A percentile compares a stretch with the other conserved stretches of the same genome.
Evolutionary conservation across 371 early-diverging fungal species (phyloP).

Genomic region (Syncephalastrum racemosum): DNA sequence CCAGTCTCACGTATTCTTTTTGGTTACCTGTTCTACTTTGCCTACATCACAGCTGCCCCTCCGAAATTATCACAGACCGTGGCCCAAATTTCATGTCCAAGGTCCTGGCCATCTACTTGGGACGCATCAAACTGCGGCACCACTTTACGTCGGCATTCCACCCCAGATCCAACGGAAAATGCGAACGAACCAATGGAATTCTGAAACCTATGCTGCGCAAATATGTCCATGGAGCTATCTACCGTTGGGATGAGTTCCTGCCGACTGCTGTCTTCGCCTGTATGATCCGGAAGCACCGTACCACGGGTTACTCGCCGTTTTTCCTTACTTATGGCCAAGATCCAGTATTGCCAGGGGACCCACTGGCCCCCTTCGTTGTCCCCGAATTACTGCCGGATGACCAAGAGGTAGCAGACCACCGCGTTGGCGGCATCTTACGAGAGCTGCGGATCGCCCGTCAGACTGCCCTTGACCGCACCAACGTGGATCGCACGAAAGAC

Average conservation of each 20-base stretch:
- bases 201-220: too few species aligned
- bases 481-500: too few species aligned
- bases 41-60: slow-evolving; percentile 34
- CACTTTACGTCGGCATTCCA: slow-evolving; percentile 24
- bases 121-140: too few species aligned
- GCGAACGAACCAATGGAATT: too few species aligned
- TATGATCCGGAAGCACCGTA: slow-evolving; percentile 13
- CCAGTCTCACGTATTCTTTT: too few species aligned
- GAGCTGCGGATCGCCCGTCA: too few species aligned
- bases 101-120: too few species aligned
- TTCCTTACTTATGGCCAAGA: slow-evolving; percentile 18
- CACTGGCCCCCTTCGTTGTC: slow-evolving; percentile 7
- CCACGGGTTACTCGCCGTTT: slow-evolving; percentile 16
- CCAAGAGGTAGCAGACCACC: too few species aligned
- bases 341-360: slow-evolving; percentile 14
- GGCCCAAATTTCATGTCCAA: slow-evolving; percentile 23
- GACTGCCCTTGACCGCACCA: too few species aligned
- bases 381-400: too few species aligned
- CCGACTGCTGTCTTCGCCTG: slow-evolving; percentile 16
- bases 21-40: too few species aligned
- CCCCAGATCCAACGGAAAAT: slow-evolving; percentile 22
- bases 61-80: slow-evolving; percentile 23
- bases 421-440: too few species aligned
- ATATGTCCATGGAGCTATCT: slow-evolving; percentile 9
- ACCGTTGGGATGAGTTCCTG: slow-evolving; percentile 14